A percentile compares a stretch with the other conserved stretches of the same genome.
These are phyloP conservation scores for Sicyos edulis DNA, from an alignment of 306 rosid species.

Conservation along the genomic window DNA sequence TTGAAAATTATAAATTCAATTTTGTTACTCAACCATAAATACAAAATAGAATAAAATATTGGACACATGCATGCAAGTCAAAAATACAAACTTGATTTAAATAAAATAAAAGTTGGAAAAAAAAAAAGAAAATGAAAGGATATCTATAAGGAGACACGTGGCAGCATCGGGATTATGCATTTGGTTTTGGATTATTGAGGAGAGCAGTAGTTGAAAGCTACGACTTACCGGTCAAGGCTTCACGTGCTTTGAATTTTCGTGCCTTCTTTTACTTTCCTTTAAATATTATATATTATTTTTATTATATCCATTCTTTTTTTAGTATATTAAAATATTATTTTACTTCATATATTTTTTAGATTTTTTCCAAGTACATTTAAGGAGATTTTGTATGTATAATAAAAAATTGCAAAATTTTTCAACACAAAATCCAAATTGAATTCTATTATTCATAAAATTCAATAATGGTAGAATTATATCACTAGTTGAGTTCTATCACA, in stretches of 20 bases:
- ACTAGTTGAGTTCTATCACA: no score
- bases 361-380: no score
- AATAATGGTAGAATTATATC: no score
- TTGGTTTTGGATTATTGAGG: constrained; percentile 1
- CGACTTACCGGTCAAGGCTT: background rate
- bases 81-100: background rate
- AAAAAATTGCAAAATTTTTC: no score
- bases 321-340: no score
- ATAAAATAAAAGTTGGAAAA: background rate
- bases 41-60: no score
- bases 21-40: no score
- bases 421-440: no score
- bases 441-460: no score
- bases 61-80: background rate
- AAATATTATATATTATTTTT: background rate
- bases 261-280: background rate
- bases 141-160: background rate
- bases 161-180: background rate
- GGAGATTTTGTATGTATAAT: no score
- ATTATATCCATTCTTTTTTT: background rate
- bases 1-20: no score
- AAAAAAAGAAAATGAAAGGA: background rate
- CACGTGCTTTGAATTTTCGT: constrained; percentile 10
- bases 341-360: no score
- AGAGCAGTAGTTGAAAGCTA: constrained; percentile 7